Evolutionary conservation across 2,329 filamentous ascomycete species (phyloP), one percentile per base, ranked within the genome.

Genomic region (Fusarium haematococcum): DNA sequence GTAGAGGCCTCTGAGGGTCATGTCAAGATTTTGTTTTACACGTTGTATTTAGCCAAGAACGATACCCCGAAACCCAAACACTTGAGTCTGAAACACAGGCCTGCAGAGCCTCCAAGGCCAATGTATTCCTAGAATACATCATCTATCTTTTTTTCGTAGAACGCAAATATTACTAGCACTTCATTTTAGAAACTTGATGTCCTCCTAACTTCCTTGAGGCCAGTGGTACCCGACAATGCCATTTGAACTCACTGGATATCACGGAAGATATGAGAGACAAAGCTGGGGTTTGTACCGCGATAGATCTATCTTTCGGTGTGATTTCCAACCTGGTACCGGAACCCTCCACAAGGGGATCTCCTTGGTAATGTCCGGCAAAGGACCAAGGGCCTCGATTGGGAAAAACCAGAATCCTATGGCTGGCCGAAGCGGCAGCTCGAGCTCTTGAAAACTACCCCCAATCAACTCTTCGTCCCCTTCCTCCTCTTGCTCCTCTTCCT

Each of bases 361-460:
- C 20, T 20, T 20, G 20, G n/a, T 14, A 2, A 14, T 18, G 7
- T 1, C 0, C 0, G 83, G 76, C 13, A 83, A 73, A 65, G 80
- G 79, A 4, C 75, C 77, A 6, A 83, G 79, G 50, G 79, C 82
- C 41, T 78, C 79, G 30, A 83, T 27, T 11, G 23, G 54, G 23
- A 58, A 39, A 5, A 58, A 33, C 33, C 33, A 39, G 20, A 58
- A 39, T 4, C 54, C 54, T 1, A 35, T 11, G 2, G 23, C 54
- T 39, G 54, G 16, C 7, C 1, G 32, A 27, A 18, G 2, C 0
- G 52, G 52, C 20, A 32, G 30, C 13, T 25, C n/a, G 4, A 11
- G 11, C 16, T 10, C 18, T 2, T 33, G 50, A 20, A 32, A 33
- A 9, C 2, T 14, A 0, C 30, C 20, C 20, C 20, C 20, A 20